Evolutionary conservation across 768 basidiomycete genomes (phyloP), one percentile per base, ranked within the genome.

Genomic region (Phlebiopsis flavidoalba): DNA sequence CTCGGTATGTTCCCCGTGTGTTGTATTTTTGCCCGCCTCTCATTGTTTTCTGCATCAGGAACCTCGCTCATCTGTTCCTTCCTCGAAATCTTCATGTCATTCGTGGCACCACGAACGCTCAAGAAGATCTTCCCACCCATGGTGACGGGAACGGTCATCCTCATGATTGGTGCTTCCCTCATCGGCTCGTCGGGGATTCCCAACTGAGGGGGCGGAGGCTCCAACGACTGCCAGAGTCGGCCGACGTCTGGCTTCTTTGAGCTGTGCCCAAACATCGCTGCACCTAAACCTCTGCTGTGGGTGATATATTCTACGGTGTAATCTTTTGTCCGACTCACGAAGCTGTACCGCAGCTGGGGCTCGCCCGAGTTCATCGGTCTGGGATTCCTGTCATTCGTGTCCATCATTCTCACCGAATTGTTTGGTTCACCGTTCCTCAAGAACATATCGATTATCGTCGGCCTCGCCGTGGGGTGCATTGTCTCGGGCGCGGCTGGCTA

Each of bases 131-230:
- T 94, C 70, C 91, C 91, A 1, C 91, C 91, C 0, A 77, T 91
- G 62, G 87, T 94, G 5, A 93, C 92, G 0, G 86, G 91, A 51
- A 86, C 86, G 1, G 90, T 93, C 56, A 84, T 93, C 63, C 74
- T 94, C 24, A 76, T 92, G 78, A 92, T 93, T 60, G 91, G 92
- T 2, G 85, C 87, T 0, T 86, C 86, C 0, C 80, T 94, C 36
- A 80, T 94, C 54, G 91, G 90, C 45, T 73, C 77, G 1, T 89
- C 87, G 7, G 91, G 91, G 3, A 83, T 88, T 48, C 80, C 81
- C 10, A 85, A 92, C 71, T 95, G 92, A n/a, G n/a, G n/a, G 92
- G 92, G 87, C 47, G 91, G 91, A 35, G 91, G 92, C 15, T 85
- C 87, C 7, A 91, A 90, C 63, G 80, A 80, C 60, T 95, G 92